Base-by-base conservation (phyloP, 768 basidiomycete species). In the Collybia sordida region DNA sequence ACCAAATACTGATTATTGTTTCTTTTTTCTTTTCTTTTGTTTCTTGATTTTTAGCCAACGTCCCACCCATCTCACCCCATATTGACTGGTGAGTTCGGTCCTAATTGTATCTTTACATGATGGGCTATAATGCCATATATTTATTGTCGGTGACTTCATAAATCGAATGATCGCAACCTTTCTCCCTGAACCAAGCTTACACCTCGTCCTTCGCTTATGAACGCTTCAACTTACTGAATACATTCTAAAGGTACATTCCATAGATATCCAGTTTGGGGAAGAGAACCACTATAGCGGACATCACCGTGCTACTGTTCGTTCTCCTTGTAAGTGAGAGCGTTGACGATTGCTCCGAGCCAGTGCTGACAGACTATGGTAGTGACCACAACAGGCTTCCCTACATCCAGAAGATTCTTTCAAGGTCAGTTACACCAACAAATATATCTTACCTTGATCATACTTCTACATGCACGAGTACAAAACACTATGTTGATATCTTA, bases 91-190 rank as follows among this genome's bases (percentile, higher is more conserved):
- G 53, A 70, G 67, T 69, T 15, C 31, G 19, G 50, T 57, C 55
- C 42, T 40, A 36, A 34, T 41, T 47, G 27, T 37, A 28, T 7
- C 17, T 36, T 43, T 38, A 50, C n/a, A 72, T 80, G 83, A 83
- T 83, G 81, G 72, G 70, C 58, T 31, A 55, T 55, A 56, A 59
- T 61, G 67, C 72, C 69, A 56, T 31, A 59, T 77, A 86, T 87
- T 85, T 88, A 85, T 87, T 88, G 84, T 87, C 83, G 69, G 72
- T 82, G 83, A 83, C 67, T 57, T 57, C 64, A 69, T 56, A 54
- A 48, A 49, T 57, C 41, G 45, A 55, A 64, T 84, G 84, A 85
- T 79, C 71, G 66, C 72, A 81, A 69, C 42, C 52, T 60, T 66
- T 65, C 63, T 71, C 58, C 54, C 79, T 84, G 83, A 83, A 47